Base-by-base conservation (phyloP, 148 eudicot species). In the Limonium bicolor region DNA sequence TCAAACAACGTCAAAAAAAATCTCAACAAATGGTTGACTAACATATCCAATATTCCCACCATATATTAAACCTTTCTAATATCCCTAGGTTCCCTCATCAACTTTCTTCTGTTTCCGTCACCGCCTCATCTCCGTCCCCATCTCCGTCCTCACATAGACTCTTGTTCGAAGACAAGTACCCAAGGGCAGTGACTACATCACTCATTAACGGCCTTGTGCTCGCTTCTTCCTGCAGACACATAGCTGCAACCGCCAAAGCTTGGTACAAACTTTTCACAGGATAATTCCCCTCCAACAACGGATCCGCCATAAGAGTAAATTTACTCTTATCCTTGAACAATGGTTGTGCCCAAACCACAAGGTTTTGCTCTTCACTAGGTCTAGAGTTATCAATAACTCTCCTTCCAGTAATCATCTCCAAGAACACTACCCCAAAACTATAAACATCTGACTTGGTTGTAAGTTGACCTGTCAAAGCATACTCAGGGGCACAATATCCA, bases 181-280 rank as follows among this genome's bases (percentile, higher is more conserved):
- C 80, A 5, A 87, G 73, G 26, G 94, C 94, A 27, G 61, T 68
- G 0, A 87, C 94, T 3, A 82, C 90, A 3, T 87, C 94, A 35
- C 80, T 65, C 23, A 87, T 82, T 39, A 51, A 50, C 20, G 96
- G 96, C 39, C 96, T 64, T 15, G 62, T 59, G 4, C 26, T 7
- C 7, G 85, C 80, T 36, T 87, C 96, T 40, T 87, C 80, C 60
- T 79, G 90, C 5, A 87, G 78, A 46, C 96, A 87, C 96, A 87
- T 87, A 6, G 94, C 94, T 4, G 96, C 90, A 6, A 87, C 60
- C 20, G 86, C 96, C 28, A 87, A 70, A 20, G 96, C 94, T 71
- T 87, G 96, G 53, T 76, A 72, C 17, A 87, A 67, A 14, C 65
- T 64, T 56, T 79, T 87, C 5, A 50, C 39, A 0, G 94, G 86